These are phyloP conservation scores for Termitomyces sp. DNA, from an alignment of 768 basidiomycete genomes.

Conservation along the genomic window DNA sequence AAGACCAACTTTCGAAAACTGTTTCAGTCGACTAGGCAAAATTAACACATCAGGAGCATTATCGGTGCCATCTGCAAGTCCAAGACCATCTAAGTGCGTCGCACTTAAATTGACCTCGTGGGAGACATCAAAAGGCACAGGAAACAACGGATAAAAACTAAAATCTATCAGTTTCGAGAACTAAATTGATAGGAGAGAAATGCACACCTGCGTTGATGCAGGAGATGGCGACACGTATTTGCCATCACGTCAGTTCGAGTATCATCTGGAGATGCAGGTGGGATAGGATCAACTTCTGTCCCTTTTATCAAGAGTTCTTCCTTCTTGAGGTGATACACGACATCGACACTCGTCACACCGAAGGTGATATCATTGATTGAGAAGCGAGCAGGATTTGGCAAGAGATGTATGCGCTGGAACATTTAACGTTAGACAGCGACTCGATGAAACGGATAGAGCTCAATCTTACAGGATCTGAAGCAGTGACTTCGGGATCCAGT, in stretches of 20 bases:
- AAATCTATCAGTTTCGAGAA: neutral
- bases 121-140: slow-evolving; percentile 66
- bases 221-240: slow-evolving; percentile 68
- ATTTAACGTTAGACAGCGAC: neutral
- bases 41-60: slow-evolving; percentile 81
- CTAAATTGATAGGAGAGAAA: neutral
- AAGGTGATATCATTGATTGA: slow-evolving; percentile 81
- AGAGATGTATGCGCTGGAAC: slow-evolving; percentile 61
- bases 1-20: slow-evolving; percentile 73
- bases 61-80: slow-evolving; percentile 29
- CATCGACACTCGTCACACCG: slow-evolving; percentile 78
- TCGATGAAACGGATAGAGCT: neutral
- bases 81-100: slow-evolving; percentile 55
- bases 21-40: slow-evolving; percentile 82
- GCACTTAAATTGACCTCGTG: slow-evolving; percentile 88
- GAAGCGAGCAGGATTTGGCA: slow-evolving; percentile 87
- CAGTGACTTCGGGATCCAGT: slow-evolving; percentile 35
- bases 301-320: slow-evolving; percentile 74
- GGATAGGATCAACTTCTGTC: slow-evolving; percentile 50
- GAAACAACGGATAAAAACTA: slow-evolving; percentile 96
- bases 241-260: slow-evolving; percentile 68
- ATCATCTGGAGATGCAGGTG: slow-evolving; percentile 33
- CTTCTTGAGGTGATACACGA: slow-evolving; percentile 82
- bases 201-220: slow-evolving; percentile 89
- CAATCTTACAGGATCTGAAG: slow-evolving; percentile 45